phyloP scores from a whole-genome alignment of 345 rosid species.

The Trapa incisa region DNA sequence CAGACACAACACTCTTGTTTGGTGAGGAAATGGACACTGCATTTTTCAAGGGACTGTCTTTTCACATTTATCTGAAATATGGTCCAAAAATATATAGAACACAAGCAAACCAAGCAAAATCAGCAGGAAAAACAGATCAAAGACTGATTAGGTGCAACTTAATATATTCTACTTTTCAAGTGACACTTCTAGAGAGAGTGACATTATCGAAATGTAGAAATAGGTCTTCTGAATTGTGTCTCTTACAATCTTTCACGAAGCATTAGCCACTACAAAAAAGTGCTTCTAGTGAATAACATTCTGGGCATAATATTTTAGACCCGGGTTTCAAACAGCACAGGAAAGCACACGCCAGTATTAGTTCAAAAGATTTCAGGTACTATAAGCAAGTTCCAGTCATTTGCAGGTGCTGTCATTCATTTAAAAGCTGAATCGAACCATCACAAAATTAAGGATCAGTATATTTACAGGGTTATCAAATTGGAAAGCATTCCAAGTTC shows the following conservation, averaged over 20 bases:
- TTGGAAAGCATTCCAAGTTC: constrained; percentile 25
- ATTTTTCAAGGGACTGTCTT: no score
- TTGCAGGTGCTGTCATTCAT: no score
- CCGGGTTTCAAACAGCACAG: neutral
- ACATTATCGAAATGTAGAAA: no score
- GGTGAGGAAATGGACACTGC: neutral
- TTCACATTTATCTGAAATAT: no score
- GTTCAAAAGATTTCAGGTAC: no score
- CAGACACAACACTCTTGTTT: no score
- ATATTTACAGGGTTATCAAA: constrained; percentile 22
- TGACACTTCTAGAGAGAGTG: no score
- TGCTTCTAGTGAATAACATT: neutral
- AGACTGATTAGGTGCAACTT: neutral
- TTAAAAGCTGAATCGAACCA: neutral
- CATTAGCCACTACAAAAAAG: neutral
- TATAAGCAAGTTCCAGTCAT: no score
- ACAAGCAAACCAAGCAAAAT: neutral
- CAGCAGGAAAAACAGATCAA: neutral
- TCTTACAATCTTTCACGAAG: neutral
- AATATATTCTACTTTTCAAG: no score
- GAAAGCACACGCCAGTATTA: neutral
- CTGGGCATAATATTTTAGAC: neutral
- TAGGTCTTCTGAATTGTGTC: no score
- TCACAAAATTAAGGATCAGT: neutral
- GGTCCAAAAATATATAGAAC: neutral